phyloP scores from a whole-genome alignment of 2,329 filamentous ascomycete species.

The Chaetoscypha palmicola region DNA sequence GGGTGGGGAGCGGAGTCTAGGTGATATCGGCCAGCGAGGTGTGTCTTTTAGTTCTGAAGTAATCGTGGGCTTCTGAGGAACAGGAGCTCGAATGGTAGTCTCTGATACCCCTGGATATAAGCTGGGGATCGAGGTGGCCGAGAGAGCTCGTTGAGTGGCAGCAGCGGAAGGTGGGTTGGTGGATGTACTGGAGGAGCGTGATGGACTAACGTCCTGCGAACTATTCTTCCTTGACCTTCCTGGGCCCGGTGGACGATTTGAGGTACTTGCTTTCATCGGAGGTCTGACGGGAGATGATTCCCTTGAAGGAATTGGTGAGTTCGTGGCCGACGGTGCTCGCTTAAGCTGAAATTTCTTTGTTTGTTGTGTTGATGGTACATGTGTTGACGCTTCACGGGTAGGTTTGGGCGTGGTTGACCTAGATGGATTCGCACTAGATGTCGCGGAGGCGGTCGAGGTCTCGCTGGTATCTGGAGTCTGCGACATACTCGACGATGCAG shows the following conservation, averaged over 20 bases:
- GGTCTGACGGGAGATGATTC: slow-evolving; percentile 39
- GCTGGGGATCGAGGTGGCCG: slow-evolving; percentile 59
- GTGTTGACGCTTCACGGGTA: slow-evolving; percentile 8
- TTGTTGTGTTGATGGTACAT: slow-evolving; percentile 18
- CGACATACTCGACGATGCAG: background rate
- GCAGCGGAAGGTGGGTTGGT: slow-evolving; percentile 54
- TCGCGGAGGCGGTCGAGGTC: background rate
- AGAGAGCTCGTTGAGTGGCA: slow-evolving; percentile 59
- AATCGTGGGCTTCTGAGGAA: slow-evolving; percentile 54
- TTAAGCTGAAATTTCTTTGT: slow-evolving; percentile 25
- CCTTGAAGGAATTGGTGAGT: slow-evolving; percentile 40
- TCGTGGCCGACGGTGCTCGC: slow-evolving; percentile 33
- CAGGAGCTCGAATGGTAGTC: slow-evolving; percentile 50
- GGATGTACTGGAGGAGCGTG: slow-evolving; percentile 40
- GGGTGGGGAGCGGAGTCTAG: slow-evolving; percentile 70
- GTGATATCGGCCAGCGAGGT: slow-evolving; percentile 70
- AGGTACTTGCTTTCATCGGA: slow-evolving; percentile 15
- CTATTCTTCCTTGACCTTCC: slow-evolving; percentile 60
- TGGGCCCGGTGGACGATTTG: slow-evolving; percentile 27
- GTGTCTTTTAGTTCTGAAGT: slow-evolving; percentile 46
- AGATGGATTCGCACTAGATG: slow-evolving; percentile 3
- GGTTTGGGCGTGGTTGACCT: slow-evolving; percentile 7
- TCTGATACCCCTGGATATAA: slow-evolving; percentile 57
- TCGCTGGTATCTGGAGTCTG: background rate
- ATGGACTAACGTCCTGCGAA: slow-evolving; percentile 55